Evolutionary conservation across 192 early-diverging fungal species (phyloP).

Genomic region (Entomortierella chlamydospora): DNA sequence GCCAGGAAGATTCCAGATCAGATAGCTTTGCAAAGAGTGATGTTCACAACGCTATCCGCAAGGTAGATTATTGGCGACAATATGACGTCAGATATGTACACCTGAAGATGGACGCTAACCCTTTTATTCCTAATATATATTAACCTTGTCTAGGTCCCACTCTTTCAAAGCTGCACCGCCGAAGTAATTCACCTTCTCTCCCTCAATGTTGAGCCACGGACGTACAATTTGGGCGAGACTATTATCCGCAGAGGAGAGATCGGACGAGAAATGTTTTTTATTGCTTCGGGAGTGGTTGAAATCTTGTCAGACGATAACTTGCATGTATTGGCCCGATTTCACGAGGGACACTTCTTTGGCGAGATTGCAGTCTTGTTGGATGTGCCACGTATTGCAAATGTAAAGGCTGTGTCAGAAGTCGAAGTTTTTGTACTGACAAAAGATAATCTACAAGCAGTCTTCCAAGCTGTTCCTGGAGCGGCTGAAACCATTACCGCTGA

Average conservation of each 20-base stretch:
- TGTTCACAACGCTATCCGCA: conserved; percentile 42
- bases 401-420: conserved; percentile 57
- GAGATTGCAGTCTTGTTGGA: conserved; percentile 61
- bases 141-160: conserved; percentile 45
- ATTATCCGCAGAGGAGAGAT: conserved; percentile 73
- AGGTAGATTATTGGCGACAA: conserved; percentile 17
- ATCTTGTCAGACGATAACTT: conserved; percentile 61
- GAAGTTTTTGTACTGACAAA: conserved; percentile 63
- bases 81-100: too few species aligned
- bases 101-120: too few species aligned
- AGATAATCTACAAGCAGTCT: conserved; percentile 50
- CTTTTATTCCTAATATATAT: too few species aligned
- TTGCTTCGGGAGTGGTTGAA: conserved; percentile 73
- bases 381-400: conserved; percentile 59
- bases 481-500: conserved; percentile 43
- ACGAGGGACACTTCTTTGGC: conserved; percentile 63
- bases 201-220: conserved; percentile 59
- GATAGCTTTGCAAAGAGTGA: conserved; percentile 49
- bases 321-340: conserved; percentile 42
- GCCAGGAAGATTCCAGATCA: conserved; percentile 32
- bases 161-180: conserved; percentile 56
- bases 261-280: conserved; percentile 79
- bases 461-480: conserved; percentile 47
- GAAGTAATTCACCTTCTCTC: conserved; percentile 59
- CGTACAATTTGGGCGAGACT: conserved; percentile 63